Conservation (phyloP, 768 basidiomycete genomes). For the Chalciporus pseudorubinellus region DNA sequence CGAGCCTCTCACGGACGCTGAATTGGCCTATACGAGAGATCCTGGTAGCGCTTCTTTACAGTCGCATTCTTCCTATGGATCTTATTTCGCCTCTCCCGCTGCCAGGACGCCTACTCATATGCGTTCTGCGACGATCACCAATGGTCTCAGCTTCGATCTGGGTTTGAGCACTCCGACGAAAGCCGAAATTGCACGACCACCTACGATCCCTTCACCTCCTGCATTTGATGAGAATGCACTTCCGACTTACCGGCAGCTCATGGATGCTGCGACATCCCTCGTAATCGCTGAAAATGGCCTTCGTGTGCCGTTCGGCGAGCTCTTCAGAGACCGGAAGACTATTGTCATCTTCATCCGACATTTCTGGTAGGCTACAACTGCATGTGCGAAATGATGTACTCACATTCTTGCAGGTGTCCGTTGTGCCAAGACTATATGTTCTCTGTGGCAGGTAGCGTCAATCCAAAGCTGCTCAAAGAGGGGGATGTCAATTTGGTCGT, state of each 20-base stretch:
- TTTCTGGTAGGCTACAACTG: conserved; percentile 54
- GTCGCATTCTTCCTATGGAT: conserved; percentile 15
- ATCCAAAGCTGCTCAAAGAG: conserved; percentile 45
- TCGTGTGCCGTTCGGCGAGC: conserved; percentile 62
- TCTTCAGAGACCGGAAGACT: conserved; percentile 57
- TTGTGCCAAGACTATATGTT: conserved; percentile 86
- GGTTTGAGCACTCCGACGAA: not conserved
- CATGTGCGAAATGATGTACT: conserved; percentile 4
- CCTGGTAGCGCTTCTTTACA: conserved; percentile 8
- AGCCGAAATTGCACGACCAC: conserved; percentile 14
- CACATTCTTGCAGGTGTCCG: conserved; percentile 54
- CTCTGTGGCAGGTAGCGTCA: conserved; percentile 51
- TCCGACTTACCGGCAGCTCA: conserved; percentile 56
- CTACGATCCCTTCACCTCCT: conserved; percentile 11
- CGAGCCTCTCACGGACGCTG: conserved; percentile 30
- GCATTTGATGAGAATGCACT: conserved; percentile 44
- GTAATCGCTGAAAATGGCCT: conserved; percentile 69
- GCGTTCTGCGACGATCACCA: conserved; percentile 23
- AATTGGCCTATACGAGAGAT: conserved; percentile 18
- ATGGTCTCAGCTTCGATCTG: conserved; percentile 10
- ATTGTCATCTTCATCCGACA: conserved; percentile 86
- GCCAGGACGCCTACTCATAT: conserved; percentile 14
- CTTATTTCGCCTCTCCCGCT: conserved; percentile 7
- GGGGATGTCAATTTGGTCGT: conserved; percentile 62
- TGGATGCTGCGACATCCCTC: conserved; percentile 56